Evolutionary conservation across 2,329 filamentous ascomycete genomes (phyloP), one percentile per base, ranked within the genome.

Genomic region (Xylaria sp.): DNA sequence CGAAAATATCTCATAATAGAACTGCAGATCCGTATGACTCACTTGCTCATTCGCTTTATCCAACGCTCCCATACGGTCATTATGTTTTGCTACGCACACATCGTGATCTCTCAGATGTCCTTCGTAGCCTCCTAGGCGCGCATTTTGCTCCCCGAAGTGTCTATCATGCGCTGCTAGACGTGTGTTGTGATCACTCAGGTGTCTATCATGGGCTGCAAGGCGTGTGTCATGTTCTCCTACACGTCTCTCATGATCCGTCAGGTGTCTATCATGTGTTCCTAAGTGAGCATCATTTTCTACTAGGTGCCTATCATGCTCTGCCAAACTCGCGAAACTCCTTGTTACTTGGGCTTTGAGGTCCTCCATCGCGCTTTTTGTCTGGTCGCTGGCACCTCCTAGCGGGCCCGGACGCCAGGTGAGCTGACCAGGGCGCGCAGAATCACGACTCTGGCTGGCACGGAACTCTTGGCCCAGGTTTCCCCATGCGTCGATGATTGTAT

Each of bases 331-430:
- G 17, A 69, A 63, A 50, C 61, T 70, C 38, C 63, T 62, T 17
- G 63, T 69, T 38, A 69, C 6, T 33, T 70, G 68, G n/a, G 63
- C 50, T 42, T 70, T 70, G 20, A 70, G 42, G 2, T 70, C 68
- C 17, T 70, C 68, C 27, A 69, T 25, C 5, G 61, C 57, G 44
- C 45, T 65, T 45, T 70, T 70, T 9, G 61, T 49, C 39, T 66
- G 66, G 27, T 70, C 66, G 17, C 22, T 50, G 11, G 61, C 15
- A 7, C 39, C 61, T 17, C 68, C 68, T 5, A 70, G 51, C 15
- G 66, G 68, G 9, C 68, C 68, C 15, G 68, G 68, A 3, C 68
- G 68, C 68, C 68, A 70, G 51, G 68, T 50, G 25, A 51, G 59
- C 47, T 63, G 68, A 36, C 36, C 38, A 25, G 68, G 45, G 5